Base-by-base conservation (phyloP, 495 filamentous ascomycete genomes). In the Lasiosphaeris hirsuta region DNA sequence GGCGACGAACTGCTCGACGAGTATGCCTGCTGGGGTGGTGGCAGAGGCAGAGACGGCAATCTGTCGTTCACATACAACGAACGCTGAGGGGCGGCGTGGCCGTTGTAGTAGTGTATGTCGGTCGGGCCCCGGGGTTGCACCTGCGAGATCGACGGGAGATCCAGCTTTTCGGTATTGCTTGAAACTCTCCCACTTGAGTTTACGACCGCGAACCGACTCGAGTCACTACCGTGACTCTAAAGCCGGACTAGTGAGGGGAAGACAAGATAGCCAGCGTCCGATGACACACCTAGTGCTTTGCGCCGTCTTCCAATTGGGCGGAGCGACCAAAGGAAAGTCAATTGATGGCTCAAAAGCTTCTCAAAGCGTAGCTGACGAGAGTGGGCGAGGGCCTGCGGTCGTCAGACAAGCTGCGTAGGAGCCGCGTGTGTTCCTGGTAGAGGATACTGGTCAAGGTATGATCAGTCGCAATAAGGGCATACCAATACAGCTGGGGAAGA, bases 61-160 rank as follows among this genome's bases (percentile, higher is more conserved):
- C 87, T 90, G 69, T 95, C 88, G 78, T 81, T 87, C 67, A 72
- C 69, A 74, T 79, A 81, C 76, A 85, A 72, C 61, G 86, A 80
- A 66, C 87, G 81, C 75, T 87, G 82, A 39, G 80, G 82, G 42
- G 80, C 75, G 67, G 83, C 85, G 75, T 89, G 83, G 72, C 79
- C 79, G 77, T 86, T 86, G 77, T 88, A 90, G 77, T 84, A 91
- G 72, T 85, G 65, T 65, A 84, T 81, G 76, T 96, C 89, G 73
- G 82, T 81, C 77, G 85, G 82, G 81, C 87, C 90, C 86, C 92
- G 88, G 84, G 86, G 85, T 74, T 90, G 89, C 82, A 90, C 84
- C 81, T 91, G 89, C 71, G 90, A 87, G 67, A 93, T 87, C 81
- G 90, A 88, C 74, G 92, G 90, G 77, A 94, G 87, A 91, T 96